Percentiles rank a stretch among this genome's conserved stretches.
Conservation (phyloP, 805 yeast genomes). For the Allodekkera sacchari region DNA sequence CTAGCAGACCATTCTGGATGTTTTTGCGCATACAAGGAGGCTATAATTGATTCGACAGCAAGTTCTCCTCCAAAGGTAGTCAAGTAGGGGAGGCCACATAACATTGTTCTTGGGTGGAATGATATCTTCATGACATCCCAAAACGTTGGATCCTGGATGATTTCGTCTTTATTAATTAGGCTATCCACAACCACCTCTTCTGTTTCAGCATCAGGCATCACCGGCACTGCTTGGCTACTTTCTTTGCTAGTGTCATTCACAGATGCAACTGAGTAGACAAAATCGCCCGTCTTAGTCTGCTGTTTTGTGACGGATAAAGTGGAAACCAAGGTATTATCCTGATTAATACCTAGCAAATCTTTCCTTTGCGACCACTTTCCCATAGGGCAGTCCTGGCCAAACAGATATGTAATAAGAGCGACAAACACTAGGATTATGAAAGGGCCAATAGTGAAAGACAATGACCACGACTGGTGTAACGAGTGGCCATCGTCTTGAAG, state of each 20-base stretch:
- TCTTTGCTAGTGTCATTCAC: too few species aligned
- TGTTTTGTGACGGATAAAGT: conserved; percentile 15
- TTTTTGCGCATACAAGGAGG: conserved; percentile 15
- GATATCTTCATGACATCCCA: conserved; percentile 10
- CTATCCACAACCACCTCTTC: conserved; percentile 9
- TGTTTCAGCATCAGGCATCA: conserved; percentile 2
- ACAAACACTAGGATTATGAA: conserved; percentile 21
- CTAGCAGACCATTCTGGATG: conserved; percentile 13
- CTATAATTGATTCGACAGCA: conserved; percentile 21
- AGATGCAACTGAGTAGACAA: conserved; percentile 1
- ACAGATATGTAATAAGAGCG: conserved; percentile 15
- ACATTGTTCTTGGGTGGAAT: conserved; percentile 22
- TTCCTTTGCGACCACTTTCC: conserved; percentile 26
- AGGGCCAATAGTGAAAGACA: conserved; percentile 24
- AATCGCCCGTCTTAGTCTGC: conserved; percentile 5
- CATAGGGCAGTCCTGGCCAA: conserved; percentile 28
- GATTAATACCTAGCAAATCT: conserved; percentile 16
- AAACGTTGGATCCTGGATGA: conserved; percentile 19
- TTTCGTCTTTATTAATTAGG: conserved; percentile 16
- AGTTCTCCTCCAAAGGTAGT: conserved; percentile 25
- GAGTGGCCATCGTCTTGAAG: conserved; percentile 14
- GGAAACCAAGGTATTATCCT: conserved; percentile 18
- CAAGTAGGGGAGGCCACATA: conserved; percentile 19
- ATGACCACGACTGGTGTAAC: conserved; percentile 20
- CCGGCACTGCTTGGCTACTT: too few species aligned